These are phyloP conservation scores for Aquilaria agallochum DNA, from an alignment of 441 rosid species.

Conservation along the genomic window DNA sequence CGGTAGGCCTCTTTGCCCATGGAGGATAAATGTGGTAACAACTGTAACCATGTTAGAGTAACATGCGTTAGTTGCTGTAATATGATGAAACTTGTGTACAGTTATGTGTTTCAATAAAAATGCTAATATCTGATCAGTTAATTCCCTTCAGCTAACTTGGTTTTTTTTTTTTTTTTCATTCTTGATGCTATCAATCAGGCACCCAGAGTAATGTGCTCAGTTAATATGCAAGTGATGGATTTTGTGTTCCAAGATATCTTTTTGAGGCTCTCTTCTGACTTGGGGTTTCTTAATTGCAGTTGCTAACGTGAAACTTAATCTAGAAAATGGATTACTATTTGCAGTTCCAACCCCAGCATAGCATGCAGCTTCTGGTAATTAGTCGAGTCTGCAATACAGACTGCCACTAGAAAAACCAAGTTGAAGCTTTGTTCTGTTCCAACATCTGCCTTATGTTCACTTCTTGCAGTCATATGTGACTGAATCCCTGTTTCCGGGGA, in stretches of 20 bases:
- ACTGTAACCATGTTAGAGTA: no score
- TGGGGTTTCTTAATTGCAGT: slow-evolving; percentile 33
- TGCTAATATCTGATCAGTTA: no score
- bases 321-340: slow-evolving; percentile 63
- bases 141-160: no score
- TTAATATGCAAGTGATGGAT: slow-evolving; percentile 61
- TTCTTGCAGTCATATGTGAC: slow-evolving; percentile 2
- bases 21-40: no score
- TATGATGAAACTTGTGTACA: no score
- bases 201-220: slow-evolving; percentile 75
- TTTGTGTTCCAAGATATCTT: slow-evolving; percentile 3
- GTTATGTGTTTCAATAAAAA: no score
- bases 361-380: slow-evolving; percentile 62
- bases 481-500: slow-evolving; percentile 39
- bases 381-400: slow-evolving; percentile 70
- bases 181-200: slow-evolving; percentile 37
- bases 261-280: slow-evolving; percentile 7
- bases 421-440: slow-evolving; percentile 18
- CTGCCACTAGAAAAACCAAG: slow-evolving; percentile 71
- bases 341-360: slow-evolving; percentile 69
- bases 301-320: slow-evolving; percentile 56
- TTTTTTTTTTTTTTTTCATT: slow-evolving; percentile 3
- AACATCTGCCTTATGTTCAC: background rate
- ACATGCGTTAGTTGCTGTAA: no score
- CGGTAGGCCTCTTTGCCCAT: no score